A percentile compares a stretch with the other conserved stretches of the same genome.
Evolutionary conservation across 2,329 filamentous ascomycete genomes (phyloP).

Genomic region (Fusarium sp.): DNA sequence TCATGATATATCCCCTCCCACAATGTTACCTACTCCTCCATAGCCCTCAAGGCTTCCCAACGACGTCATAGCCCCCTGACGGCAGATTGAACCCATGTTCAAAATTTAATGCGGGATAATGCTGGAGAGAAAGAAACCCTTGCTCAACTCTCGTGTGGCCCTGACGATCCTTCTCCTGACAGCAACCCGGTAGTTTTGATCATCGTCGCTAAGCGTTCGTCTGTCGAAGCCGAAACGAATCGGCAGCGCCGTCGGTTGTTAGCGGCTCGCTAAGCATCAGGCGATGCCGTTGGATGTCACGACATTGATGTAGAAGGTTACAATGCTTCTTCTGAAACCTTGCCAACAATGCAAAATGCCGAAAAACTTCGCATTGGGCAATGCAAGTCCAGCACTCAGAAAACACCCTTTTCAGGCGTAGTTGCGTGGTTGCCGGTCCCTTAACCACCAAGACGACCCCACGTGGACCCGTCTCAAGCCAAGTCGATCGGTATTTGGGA

Average conservation of each 20-base stretch:
- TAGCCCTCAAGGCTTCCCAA: background rate
- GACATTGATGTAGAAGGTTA: no score
- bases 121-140: conserved; percentile 6
- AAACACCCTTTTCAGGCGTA: no score
- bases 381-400: no score
- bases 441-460: background rate
- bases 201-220: conserved; percentile 11
- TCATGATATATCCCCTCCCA: conserved; percentile 2
- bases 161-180: conserved; percentile 10
- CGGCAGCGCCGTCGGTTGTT: background rate
- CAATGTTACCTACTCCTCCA: no score
- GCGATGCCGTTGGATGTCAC: no score
- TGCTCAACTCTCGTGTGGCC: background rate
- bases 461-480: conserved; percentile 1
- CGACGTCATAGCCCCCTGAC: conserved; percentile 16
- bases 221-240: conserved; percentile 2
- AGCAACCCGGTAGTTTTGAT: conserved; percentile 2
- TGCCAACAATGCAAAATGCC: no score
- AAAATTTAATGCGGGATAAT: background rate
- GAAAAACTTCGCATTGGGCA: no score
- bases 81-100: conserved; percentile 1
- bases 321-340: no score
- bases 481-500: background rate
- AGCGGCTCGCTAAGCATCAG: no score
- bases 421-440: no score